Base-by-base conservation (phyloP, 805 yeast species). In the Candida schatavii region DNA sequence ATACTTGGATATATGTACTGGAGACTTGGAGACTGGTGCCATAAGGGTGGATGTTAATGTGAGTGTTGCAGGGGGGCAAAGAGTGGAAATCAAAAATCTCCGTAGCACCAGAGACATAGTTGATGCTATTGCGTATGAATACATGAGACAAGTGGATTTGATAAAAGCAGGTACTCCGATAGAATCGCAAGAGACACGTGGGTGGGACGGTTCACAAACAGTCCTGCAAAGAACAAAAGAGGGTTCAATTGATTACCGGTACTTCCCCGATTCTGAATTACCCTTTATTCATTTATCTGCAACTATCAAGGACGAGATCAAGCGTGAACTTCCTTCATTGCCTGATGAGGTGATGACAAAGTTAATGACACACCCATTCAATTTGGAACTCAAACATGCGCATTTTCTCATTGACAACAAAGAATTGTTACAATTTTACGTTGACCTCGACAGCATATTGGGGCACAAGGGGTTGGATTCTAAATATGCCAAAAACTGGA, bases 1-100 rank as follows among this genome's bases (percentile, higher is more conserved):
- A 37, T 81, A 79, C 48, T 59, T 88, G 39, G 79, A 77, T 3
- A 78, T 93, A 1, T 88, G 96, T 49, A 74, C 91, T 0, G 98
- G 97, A 13, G 96, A 90, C 50, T 70, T 93, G 56, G 98, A 93
- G 56, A 80, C 89, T 1, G 99, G 99, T 5, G 93, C 97, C 0
- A 84, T 93, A 75, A 74, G 99, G 54, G 93, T 91, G 3, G 99
- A 93, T 56, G 98, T 88, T 7, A 93, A 93, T 50, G 75, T 93
- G n/a, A 85, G 95, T 19, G 81, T 91, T 4, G 78, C 79, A 46
- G 77, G 75, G 14, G 80, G 83, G 42, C 72, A 80, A 32, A 64
- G 98, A 45, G 88, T 91, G 18, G 99, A 93, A 54, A 75, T 93
- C 53, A 93, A 93, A 59, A 93, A 93, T 60, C 66, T 93, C 51